Base-by-base conservation (phyloP, 805 yeast genomes). In the Candida qinlingensis region DNA sequence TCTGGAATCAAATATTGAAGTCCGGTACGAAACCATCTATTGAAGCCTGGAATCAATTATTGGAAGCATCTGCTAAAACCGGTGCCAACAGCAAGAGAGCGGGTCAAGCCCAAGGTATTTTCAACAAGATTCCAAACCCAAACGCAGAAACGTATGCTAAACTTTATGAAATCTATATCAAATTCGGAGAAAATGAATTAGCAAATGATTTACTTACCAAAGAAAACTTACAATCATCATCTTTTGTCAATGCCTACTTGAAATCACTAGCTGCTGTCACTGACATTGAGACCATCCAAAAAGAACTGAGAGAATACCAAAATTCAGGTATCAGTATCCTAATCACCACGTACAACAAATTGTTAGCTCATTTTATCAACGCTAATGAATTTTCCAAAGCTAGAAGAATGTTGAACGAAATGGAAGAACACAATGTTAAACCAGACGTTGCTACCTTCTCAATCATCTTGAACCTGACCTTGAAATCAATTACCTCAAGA, bases 381-480 rank as follows among this genome's bases (percentile, higher is more conserved):
- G 50, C 47, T 7, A 67, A 70, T 38, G 70, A 79, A 25, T 61
- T 61, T 50, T 71, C 68, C 31, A 69, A 70, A 42, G 83, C 83
- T 4, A 68, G 69, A n/a, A 70, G 68, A n/a, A 68, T 78, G 11
- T 63, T 84, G 39, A 67, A 72, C 34, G 67, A 68, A 49, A 75
- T 82, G 79, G 60, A 58, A 37, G 61, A 61, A 33, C 49, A 67
- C 28, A 60, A 66, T 4, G 62, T 83, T 27, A 57, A 69, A 36
- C 84, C 85, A 29, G 87, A 81, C 60, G 70, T 80, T 41, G 80
- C 80, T 13, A 83, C 91, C 3, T 79, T 79, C 64, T 76, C 90
- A 4, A 74, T 77, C 35, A 65, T 83, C 27, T 71, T 83, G 46
- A 81, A 83, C 56, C 64, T 74, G 45, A 69, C 74, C 53, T 71